Base-by-base conservation (phyloP, 371 early-diverging fungal species). In the Mortierella sp. region DNA sequence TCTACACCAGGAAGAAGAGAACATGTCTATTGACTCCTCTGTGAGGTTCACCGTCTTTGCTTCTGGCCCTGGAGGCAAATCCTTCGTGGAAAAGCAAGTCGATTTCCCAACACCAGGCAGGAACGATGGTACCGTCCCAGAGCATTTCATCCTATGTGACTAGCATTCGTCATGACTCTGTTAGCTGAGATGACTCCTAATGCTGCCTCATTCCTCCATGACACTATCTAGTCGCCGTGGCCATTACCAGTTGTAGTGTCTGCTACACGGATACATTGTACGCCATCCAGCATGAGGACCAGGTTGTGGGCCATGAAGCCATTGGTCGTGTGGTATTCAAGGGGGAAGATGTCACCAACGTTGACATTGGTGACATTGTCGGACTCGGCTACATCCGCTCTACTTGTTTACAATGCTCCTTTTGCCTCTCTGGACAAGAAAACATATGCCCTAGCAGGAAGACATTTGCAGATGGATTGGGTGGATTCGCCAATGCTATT, bases 211-310 rank as follows among this genome's bases (percentile, higher is more conserved):
- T 21, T 45, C 19, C 24, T 21, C n/a, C 19, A 6, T 24, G 6
- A 8, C 24, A 44, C 24, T 39, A 39, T 45, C 60, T 70, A 47
- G 78, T 83, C 1, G 66, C 76, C 0, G 62, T 86, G 49, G 80
- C 86, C 41, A 80, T 86, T 37, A 49, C 73, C 51, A 82, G 85
- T 27, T 86, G 85, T 51, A 83, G 86, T 45, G 81, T 88, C 10
- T 88, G 88, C 62, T 82, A 78, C 58, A 84, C 85, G 12, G 87
- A 85, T 37, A 67, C 71, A 47, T 50, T 67, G 22, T 80, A 60
- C 40, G 72, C 82, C 24, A 56, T 69, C 22, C 54, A 52, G 40
- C 29, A 45, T 21, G 56, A 65, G 40, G 67, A 53, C 7, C 37
- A 44, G 3, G 71, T 81, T 2, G 64, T 64, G 6, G 87, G 87